Evolutionary conservation across 805 yeast genomes (phyloP).

Genomic region (Metschnikowia sp.): DNA sequence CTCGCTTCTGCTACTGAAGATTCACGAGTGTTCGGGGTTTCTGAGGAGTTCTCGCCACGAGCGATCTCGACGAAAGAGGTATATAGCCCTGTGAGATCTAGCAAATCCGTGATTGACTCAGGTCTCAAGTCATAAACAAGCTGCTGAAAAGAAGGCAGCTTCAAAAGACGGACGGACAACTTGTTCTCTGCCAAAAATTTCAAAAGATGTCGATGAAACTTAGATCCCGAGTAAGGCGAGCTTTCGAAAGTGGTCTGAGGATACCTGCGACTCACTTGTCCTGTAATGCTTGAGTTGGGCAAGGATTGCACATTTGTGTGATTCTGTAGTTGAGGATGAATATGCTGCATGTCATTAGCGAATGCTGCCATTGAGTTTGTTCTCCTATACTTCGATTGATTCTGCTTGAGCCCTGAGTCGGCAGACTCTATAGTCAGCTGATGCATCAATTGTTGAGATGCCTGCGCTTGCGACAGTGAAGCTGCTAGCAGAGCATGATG

Average conservation of each 20-base stretch:
- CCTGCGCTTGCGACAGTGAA: slow-evolving; percentile 5
- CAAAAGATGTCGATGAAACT: slow-evolving; percentile 50
- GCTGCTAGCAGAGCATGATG: slow-evolving; percentile 2
- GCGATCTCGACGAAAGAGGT: slow-evolving; percentile 44
- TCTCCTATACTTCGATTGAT: slow-evolving; percentile 3
- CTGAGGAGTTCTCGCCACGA: slow-evolving; percentile 20
- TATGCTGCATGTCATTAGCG: slow-evolving; percentile 1
- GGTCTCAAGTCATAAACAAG: slow-evolving; percentile 48
- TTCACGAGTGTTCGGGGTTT: slow-evolving; percentile 3
- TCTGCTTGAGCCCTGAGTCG: slow-evolving; percentile 4
- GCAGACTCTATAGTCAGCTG: slow-evolving; percentile 2
- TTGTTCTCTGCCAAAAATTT: slow-evolving; percentile 52
- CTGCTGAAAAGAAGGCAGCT: slow-evolving; percentile 50
- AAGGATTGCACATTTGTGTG: background rate
- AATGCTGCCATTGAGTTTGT: background rate
- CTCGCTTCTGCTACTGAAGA: slow-evolving; percentile 23
- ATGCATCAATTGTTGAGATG: slow-evolving; percentile 1
- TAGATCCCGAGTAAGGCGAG: slow-evolving; percentile 41
- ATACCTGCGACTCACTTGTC: slow-evolving; percentile 7
- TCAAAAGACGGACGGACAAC: slow-evolving; percentile 45
- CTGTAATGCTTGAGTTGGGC: background rate
- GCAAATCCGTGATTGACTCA: slow-evolving; percentile 44
- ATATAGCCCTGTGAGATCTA: slow-evolving; percentile 45
- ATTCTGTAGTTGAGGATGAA: slow-evolving; percentile 2
- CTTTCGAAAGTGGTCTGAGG: slow-evolving; percentile 27